Conservation (phyloP, 805 yeast species). For the Hanseniaspora mollemarum region DNA sequence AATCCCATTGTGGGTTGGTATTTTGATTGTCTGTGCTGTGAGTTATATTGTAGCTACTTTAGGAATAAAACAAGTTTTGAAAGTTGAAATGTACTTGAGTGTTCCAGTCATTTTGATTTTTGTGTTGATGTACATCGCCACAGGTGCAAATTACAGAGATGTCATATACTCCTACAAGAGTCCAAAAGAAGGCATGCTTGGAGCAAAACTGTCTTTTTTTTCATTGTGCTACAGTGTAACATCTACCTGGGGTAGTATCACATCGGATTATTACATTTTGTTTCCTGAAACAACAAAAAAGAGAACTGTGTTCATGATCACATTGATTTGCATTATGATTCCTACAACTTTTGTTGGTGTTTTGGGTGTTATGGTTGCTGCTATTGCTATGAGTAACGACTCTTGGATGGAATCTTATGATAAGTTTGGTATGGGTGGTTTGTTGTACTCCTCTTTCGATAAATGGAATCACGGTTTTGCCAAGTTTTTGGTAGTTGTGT, state of each 20-base stretch:
- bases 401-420: constrained; percentile 51
- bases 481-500: constrained; percentile 55
- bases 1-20: constrained; percentile 64
- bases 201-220: constrained; percentile 64
- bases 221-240: constrained; percentile 67
- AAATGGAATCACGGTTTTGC: constrained; percentile 71
- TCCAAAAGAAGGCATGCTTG: constrained; percentile 36
- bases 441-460: constrained; percentile 49
- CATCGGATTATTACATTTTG: constrained; percentile 72
- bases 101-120: constrained; percentile 60
- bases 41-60: constrained; percentile 60
- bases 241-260: constrained; percentile 80
- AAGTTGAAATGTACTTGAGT: constrained; percentile 56
- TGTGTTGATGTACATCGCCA: constrained; percentile 51
- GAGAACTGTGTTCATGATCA: constrained; percentile 42
- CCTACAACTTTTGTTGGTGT: constrained; percentile 72
- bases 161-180: constrained; percentile 26
- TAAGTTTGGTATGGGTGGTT: constrained; percentile 61
- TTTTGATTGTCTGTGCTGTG: constrained; percentile 53
- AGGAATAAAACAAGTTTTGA: constrained; percentile 62
- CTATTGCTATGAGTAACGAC: constrained; percentile 46
- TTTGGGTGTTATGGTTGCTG: constrained; percentile 58
- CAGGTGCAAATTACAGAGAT: constrained; percentile 38
- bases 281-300: constrained; percentile 64
- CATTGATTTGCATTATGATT: constrained; percentile 52